Percentiles rank a stretch among this genome's conserved stretches.
Evolutionary conservation across 2,329 filamentous ascomycete species (phyloP).

Genomic region (Xylaria sp.): DNA sequence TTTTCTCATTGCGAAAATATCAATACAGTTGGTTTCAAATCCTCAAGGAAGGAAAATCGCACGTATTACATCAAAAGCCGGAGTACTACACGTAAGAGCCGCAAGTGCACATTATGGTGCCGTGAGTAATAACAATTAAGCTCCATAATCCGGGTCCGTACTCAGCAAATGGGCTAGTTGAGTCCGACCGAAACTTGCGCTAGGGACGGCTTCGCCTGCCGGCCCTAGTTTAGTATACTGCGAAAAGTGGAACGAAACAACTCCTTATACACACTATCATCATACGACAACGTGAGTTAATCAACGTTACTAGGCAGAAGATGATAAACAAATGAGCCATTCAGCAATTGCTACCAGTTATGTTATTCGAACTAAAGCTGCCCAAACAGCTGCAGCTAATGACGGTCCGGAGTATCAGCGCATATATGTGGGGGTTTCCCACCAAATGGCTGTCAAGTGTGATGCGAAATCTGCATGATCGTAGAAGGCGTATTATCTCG

Average conservation of each 20-base stretch:
- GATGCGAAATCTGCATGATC: background rate
- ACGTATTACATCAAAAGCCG: background rate
- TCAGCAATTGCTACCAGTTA: background rate
- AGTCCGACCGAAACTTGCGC: background rate
- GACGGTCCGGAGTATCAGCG: background rate
- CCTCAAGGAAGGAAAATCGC: background rate
- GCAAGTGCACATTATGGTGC: background rate
- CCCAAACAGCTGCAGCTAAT: background rate
- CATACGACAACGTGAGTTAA: background rate
- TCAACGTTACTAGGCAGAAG: background rate
- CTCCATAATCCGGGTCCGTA: background rate
- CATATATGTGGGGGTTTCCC: background rate
- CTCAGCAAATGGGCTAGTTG: background rate
- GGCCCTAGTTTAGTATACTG: background rate
- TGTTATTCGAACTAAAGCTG: background rate
- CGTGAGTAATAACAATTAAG: background rate
- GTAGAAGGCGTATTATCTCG: background rate
- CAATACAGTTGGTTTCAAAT: background rate
- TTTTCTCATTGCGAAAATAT: background rate
- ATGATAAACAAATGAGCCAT: background rate
- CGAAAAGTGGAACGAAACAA: background rate
- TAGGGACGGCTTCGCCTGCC: background rate
- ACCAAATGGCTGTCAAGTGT: background rate
- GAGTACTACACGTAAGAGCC: background rate
- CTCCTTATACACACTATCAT: background rate